Percentiles rank a stretch among this genome's conserved stretches.
These are phyloP conservation scores for Haematococcus lacustris DNA, from an alignment of 139 green algal genomes.

Conservation along the genomic window DNA sequence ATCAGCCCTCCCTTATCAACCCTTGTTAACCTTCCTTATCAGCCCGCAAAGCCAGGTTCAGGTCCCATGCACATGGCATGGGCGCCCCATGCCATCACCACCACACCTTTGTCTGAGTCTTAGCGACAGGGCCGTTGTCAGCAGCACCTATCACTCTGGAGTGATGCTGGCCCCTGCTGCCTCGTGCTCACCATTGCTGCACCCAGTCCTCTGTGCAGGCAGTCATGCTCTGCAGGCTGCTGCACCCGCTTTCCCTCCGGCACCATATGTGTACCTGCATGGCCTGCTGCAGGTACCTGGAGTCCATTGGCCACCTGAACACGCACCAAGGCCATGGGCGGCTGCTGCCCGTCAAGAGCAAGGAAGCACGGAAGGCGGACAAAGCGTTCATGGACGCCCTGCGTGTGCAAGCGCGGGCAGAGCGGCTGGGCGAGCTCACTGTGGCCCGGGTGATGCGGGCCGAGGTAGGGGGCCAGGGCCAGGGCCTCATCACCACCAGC, in stretches of 20 bases:
- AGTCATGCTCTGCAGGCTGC: too few species aligned
- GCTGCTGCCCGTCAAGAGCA: not conserved
- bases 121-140: not conserved
- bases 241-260: not conserved
- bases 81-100: too few species aligned
- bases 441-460: not conserved
- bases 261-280: not conserved
- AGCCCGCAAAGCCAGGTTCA: too few species aligned
- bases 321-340: not conserved
- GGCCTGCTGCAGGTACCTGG: not conserved
- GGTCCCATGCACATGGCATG: too few species aligned
- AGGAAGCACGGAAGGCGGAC: not conserved
- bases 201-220: not conserved
- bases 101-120: not conserved
- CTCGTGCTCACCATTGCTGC: not conserved
- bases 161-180: not conserved
- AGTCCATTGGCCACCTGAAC: not conserved
- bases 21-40: too few species aligned
- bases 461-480: too few species aligned
- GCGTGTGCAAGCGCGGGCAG: not conserved
- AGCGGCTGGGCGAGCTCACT: conserved; percentile 2
- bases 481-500: too few species aligned
- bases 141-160: not conserved
- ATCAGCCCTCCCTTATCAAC: too few species aligned
- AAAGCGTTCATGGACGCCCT: not conserved